Conservation (phyloP, 2,329 filamentous ascomycete genomes). For the Hypoxylon sp. region DNA sequence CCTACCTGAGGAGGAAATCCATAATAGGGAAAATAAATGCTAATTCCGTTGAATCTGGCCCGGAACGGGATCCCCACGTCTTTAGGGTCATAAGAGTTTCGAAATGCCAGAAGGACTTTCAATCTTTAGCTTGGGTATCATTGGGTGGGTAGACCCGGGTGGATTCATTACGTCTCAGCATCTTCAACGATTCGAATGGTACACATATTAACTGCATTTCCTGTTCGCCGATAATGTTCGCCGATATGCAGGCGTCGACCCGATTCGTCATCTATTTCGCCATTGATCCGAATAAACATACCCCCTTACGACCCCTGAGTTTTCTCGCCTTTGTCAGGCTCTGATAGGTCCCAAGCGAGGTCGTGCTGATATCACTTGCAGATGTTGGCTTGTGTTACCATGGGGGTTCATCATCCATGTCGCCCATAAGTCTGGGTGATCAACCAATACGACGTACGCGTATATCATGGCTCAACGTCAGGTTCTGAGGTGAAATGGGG, state of each 20-base stretch:
- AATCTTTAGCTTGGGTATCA: neutral
- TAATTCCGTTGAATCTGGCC: neutral
- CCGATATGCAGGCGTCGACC: neutral
- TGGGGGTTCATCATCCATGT: constrained; percentile 5
- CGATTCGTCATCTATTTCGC: neutral
- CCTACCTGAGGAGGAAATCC: neutral
- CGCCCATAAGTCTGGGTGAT: constrained; percentile 4
- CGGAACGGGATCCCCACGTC: neutral
- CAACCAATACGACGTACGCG: constrained; percentile 1
- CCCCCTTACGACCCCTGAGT: constrained; percentile 7
- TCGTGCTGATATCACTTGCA: neutral
- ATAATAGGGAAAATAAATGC: neutral
- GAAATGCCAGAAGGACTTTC: neutral
- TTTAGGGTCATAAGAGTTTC: neutral
- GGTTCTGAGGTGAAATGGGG: constrained; percentile 10
- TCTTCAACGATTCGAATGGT: neutral
- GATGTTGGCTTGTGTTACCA: neutral
- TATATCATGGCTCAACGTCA: constrained; percentile 9
- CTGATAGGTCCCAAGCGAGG: neutral
- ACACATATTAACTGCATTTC: constrained; percentile 2
- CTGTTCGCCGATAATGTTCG: neutral
- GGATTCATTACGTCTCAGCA: neutral
- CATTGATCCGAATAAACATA: constrained; percentile 5
- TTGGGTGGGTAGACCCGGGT: neutral
- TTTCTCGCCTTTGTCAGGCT: neutral